Percentiles rank a stretch among this genome's conserved stretches.
These are phyloP conservation scores for Rhodosporidiobolus odoratus DNA, from an alignment of 768 basidiomycete species.

Conservation along the genomic window DNA sequence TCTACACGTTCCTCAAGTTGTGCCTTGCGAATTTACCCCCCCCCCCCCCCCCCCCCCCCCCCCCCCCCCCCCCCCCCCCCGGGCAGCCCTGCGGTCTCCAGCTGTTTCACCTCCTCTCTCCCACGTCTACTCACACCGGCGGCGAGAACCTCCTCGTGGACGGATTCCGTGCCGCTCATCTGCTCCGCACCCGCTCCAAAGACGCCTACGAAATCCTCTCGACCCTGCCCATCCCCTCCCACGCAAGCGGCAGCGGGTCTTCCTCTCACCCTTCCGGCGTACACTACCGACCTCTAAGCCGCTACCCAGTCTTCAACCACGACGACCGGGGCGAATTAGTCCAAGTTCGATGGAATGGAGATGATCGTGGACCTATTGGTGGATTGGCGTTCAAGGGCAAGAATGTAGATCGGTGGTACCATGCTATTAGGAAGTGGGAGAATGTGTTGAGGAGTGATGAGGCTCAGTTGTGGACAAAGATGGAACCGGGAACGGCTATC, in stretches of 20 bases:
- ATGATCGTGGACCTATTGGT: constrained; percentile 74
- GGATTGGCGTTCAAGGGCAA: constrained; percentile 52
- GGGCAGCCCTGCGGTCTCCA: constrained; percentile 90
- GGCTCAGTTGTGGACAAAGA: constrained; percentile 85
- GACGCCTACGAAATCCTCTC: constrained; percentile 66
- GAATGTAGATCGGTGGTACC: constrained; percentile 76
- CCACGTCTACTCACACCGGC: constrained; percentile 59
- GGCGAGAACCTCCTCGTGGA: constrained; percentile 90
- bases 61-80: background rate
- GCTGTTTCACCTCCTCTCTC: constrained; percentile 83
- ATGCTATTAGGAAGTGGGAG: constrained; percentile 75
- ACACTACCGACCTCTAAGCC: constrained; percentile 53
- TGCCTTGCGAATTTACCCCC: too few relatives aligned
- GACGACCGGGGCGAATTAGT: constrained; percentile 61
- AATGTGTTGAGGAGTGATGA: constrained; percentile 67
- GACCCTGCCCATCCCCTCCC: constrained; percentile 64
- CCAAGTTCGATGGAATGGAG: constrained; percentile 89
- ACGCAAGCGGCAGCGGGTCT: constrained; percentile 74
- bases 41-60: background rate
- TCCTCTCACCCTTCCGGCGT: constrained; percentile 44
- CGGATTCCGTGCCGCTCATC: constrained; percentile 82
- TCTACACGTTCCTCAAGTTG: too few relatives aligned
- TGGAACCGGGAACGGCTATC: constrained; percentile 79
- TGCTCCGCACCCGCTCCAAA: constrained; percentile 68
- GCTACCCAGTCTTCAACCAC: constrained; percentile 69